These are phyloP conservation scores for Delitschia confertaspora DNA, from an alignment of 495 filamentous ascomycete genomes.

Conservation along the genomic window DNA sequence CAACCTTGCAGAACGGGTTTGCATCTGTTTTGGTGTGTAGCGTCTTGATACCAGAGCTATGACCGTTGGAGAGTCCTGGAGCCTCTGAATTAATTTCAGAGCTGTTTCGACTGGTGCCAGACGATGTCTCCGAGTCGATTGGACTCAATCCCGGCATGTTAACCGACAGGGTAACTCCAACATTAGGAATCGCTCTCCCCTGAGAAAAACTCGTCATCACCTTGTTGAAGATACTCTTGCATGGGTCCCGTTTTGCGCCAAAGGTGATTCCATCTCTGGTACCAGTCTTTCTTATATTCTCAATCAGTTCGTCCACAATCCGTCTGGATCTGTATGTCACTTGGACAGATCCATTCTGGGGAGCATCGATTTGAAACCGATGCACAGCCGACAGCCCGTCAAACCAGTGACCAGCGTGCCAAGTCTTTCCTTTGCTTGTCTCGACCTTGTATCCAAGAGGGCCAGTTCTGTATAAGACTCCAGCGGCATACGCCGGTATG, in stretches of 20 bases:
- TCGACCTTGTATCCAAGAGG: slow-evolving; percentile 53
- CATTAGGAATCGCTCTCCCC: slow-evolving; percentile 34
- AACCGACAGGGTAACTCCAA: slow-evolving; percentile 53
- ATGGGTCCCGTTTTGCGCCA: slow-evolving; percentile 58
- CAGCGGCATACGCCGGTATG: slow-evolving; percentile 36
- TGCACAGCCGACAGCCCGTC: slow-evolving; percentile 73
- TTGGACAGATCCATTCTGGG: slow-evolving; percentile 27
- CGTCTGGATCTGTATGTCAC: slow-evolving; percentile 68
- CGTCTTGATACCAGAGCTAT: slow-evolving; percentile 34
- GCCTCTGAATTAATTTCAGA: slow-evolving; percentile 10
- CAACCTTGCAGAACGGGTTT: slow-evolving; percentile 46
- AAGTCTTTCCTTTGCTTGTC: slow-evolving; percentile 46
- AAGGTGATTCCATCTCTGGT: slow-evolving; percentile 44
- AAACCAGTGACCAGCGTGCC: slow-evolving; percentile 63
- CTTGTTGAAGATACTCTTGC: slow-evolving; percentile 58
- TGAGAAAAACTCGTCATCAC: slow-evolving; percentile 46
- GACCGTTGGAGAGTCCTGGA: slow-evolving; percentile 2
- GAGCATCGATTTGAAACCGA: slow-evolving; percentile 32
- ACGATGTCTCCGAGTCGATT: too few relatives aligned
- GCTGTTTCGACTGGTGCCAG: too few relatives aligned
- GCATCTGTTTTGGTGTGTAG: slow-evolving; percentile 56
- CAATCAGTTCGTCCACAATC: slow-evolving; percentile 48
- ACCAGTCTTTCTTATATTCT: slow-evolving; percentile 48
- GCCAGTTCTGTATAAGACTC: slow-evolving; percentile 64
- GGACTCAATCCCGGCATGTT: slow-evolving; percentile 45